Percentiles rank a stretch among this genome's conserved stretches.
phyloP scores from a whole-genome alignment of 768 basidiomycete genomes.

The Serendipita indica region DNA sequence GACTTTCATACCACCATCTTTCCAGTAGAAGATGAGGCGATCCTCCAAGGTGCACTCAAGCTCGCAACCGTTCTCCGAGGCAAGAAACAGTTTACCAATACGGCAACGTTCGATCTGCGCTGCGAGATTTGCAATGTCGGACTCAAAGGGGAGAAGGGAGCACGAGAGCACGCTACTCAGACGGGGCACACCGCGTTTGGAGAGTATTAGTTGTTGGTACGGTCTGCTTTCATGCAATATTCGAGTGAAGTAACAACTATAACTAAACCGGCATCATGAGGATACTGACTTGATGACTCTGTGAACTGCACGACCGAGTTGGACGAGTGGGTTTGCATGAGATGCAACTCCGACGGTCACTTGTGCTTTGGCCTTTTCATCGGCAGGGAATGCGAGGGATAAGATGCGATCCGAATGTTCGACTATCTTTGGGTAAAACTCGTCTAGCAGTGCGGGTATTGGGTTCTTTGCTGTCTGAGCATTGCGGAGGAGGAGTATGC shows the following conservation, averaged over 20 bases:
- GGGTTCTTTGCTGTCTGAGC: conserved; percentile 1
- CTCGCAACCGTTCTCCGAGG: conserved; percentile 57
- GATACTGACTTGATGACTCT: background rate
- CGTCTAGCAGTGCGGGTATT: background rate
- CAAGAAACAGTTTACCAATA: conserved; percentile 82
- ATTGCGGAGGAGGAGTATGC: background rate
- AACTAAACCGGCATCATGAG: too few species aligned
- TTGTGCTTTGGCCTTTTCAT: background rate
- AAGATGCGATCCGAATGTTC: background rate
- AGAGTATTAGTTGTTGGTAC: conserved; percentile 38
- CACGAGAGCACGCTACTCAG: conserved; percentile 68
- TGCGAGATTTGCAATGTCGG: conserved; percentile 78
- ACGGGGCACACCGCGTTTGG: conserved; percentile 80
- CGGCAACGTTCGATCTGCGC: conserved; percentile 75
- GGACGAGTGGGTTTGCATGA: background rate
- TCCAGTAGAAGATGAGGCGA: conserved; percentile 33
- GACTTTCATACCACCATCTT: conserved; percentile 89
- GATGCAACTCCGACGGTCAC: background rate
- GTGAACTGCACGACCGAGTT: background rate
- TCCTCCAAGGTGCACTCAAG: conserved; percentile 31
- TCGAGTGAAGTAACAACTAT: too few species aligned
- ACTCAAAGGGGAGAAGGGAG: conserved; percentile 88
- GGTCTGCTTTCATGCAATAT: too few species aligned
- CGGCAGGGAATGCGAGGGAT: background rate
- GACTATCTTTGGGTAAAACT: background rate